These are phyloP conservation scores for Sungouiella blattae DNA, from an alignment of 805 yeast genomes.

Conservation along the genomic window DNA sequence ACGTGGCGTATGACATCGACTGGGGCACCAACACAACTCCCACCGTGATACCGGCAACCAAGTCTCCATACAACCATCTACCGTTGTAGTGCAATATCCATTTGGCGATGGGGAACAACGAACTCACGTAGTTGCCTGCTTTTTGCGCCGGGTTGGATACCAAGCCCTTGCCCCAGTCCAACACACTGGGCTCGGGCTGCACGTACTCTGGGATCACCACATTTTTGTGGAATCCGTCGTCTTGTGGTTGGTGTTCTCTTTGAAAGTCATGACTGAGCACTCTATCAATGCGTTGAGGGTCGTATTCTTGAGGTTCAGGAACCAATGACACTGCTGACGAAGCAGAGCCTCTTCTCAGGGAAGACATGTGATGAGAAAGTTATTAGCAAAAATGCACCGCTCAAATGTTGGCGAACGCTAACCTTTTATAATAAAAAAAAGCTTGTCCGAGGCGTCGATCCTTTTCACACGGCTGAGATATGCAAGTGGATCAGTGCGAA, in stretches of 20 bases:
- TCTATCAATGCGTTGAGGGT: conserved; percentile 7
- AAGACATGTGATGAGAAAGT: conserved; percentile 1
- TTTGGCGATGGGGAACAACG: conserved; percentile 73
- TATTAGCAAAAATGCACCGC: neutral
- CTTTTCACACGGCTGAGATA: neutral
- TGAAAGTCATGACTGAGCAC: conserved; percentile 16
- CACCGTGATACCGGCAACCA: conserved; percentile 90
- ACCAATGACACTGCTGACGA: conserved; percentile 8
- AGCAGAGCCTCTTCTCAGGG: conserved; percentile 2
- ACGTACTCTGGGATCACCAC: conserved; percentile 35
- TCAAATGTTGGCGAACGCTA: neutral
- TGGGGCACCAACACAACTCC: conserved; percentile 94
- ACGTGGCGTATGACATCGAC: conserved; percentile 89
- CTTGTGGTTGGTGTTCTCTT: conserved; percentile 14
- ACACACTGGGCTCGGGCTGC: conserved; percentile 32
- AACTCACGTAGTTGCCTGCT: conserved; percentile 47
- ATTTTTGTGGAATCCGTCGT: conserved; percentile 3
- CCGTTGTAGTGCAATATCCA: conserved; percentile 85
- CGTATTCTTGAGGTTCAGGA: conserved; percentile 16
- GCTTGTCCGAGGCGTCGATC: neutral
- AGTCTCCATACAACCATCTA: conserved; percentile 75
- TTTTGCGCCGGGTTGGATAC: conserved; percentile 38
- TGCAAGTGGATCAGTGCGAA: too few relatives aligned
- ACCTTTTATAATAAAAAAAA: neutral
- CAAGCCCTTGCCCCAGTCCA: conserved; percentile 26